Conservation (phyloP, 2,329 filamentous ascomycete genomes). For the Trichoderma afroharzianum region DNA sequence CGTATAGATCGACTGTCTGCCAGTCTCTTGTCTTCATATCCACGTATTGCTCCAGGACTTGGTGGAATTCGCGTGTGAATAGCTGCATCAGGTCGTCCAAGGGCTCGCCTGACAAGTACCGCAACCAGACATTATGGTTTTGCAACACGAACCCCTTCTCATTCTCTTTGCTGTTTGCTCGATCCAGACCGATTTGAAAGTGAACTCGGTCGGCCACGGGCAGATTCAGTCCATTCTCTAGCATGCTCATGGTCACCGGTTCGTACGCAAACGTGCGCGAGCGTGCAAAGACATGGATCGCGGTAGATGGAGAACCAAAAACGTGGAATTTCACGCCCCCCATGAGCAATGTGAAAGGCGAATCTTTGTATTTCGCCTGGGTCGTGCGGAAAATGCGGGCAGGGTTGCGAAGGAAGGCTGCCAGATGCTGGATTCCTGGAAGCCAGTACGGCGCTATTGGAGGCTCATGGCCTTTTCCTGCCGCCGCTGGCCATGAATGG, state of each 20-base stretch:
- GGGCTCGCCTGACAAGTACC: not conserved
- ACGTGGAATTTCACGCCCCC: not conserved
- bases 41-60: not conserved
- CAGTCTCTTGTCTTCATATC: not conserved
- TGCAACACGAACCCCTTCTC: not conserved
- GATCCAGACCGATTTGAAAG: not conserved
- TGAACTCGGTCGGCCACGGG: not conserved
- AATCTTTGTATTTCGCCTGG: not conserved
- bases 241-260: conserved; percentile 1
- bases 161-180: not conserved
- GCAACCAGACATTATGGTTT: not conserved
- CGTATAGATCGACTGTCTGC: not conserved
- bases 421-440: conserved; percentile 7
- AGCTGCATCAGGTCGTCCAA: not conserved
- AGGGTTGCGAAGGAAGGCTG: not conserved
- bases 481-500: not conserved
- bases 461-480: not conserved
- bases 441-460: conserved; percentile 1
- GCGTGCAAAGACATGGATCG: not conserved
- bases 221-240: not conserved
- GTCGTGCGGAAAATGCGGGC: not conserved
- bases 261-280: not conserved
- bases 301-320: not conserved
- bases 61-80: not conserved
- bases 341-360: not conserved